phyloP scores from a whole-genome alignment of 208 protist genomes.

The Trypanosomatidae sp. region DNA sequence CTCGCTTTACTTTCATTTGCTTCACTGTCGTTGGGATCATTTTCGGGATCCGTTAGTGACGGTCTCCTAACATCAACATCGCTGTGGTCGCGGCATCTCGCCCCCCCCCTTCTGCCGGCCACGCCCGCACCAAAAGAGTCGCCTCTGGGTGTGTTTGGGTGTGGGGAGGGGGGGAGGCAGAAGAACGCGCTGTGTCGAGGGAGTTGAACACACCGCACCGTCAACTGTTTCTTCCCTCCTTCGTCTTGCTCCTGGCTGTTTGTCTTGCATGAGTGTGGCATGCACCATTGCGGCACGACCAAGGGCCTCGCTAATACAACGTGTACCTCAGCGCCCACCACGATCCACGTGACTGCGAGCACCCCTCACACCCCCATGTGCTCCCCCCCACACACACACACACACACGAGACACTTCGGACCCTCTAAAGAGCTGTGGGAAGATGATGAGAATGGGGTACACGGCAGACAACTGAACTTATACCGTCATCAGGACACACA shows the following conservation, averaged over 20 bases:
- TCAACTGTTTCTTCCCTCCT: background rate
- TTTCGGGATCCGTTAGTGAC: background rate
- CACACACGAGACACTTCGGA: background rate
- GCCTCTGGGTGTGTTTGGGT: background rate
- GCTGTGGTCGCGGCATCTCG: background rate
- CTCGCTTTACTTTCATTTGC: background rate
- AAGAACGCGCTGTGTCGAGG: background rate
- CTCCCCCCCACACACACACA: background rate
- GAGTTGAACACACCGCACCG: background rate
- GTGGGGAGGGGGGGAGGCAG: background rate
- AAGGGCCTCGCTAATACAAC: background rate
- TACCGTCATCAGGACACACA: background rate
- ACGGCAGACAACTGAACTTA: constrained; percentile 1
- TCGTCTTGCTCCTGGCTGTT: background rate
- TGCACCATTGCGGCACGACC: background rate
- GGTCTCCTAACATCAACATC: background rate
- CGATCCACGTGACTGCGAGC: background rate
- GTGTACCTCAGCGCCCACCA: background rate
- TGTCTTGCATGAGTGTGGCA: background rate
- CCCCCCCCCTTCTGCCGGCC: background rate
- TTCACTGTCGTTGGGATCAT: background rate
- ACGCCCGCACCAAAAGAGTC: background rate
- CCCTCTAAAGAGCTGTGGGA: background rate
- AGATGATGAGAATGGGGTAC: background rate
- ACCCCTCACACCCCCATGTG: background rate